These are phyloP conservation scores for Aspergillus brunneoviolaceus DNA, from an alignment of 2,329 filamentous ascomycete genomes.

Conservation along the genomic window DNA sequence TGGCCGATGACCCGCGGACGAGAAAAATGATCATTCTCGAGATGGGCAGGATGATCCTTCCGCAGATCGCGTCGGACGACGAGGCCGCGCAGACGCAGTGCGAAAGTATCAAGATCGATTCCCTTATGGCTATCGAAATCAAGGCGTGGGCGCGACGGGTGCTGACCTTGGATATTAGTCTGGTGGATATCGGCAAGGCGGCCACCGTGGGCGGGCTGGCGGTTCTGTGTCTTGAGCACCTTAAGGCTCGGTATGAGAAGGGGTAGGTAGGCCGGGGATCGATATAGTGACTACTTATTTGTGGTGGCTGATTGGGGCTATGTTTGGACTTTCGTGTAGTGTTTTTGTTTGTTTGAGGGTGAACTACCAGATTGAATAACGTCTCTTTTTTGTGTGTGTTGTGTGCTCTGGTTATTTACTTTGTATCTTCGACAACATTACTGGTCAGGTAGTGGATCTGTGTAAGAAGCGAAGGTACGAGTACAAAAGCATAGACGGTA, in stretches of 20 bases:
- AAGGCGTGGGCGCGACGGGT: conserved; percentile 11
- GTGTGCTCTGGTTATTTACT: too few relatives aligned
- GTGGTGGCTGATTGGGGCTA: too few relatives aligned
- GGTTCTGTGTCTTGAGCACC: not conserved
- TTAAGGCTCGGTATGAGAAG: not conserved
- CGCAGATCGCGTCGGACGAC: conserved; percentile 8
- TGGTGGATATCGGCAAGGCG: conserved; percentile 15
- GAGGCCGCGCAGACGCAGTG: conserved; percentile 8
- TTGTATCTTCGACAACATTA: too few relatives aligned
- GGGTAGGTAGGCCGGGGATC: not conserved
- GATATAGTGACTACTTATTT: too few relatives aligned
- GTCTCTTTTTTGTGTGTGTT: too few relatives aligned
- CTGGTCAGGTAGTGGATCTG: too few relatives aligned
- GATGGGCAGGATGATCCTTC: conserved; percentile 4
- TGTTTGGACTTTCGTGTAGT: too few relatives aligned
- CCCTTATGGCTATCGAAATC: conserved; percentile 18
- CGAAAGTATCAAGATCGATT: conserved; percentile 14
- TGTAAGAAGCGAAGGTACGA: too few relatives aligned
- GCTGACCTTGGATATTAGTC: conserved; percentile 12
- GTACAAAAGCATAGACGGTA: too few relatives aligned
- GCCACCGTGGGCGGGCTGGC: conserved; percentile 12
- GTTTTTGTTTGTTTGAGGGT: too few relatives aligned
- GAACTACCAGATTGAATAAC: too few relatives aligned
- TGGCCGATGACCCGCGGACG: conserved; percentile 9
- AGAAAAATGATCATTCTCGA: conserved; percentile 4